Evolutionary conservation across 176 grass and related monocot species (phyloP), one percentile per base, ranked within the genome.

Genomic region (Canna indica): DNA sequence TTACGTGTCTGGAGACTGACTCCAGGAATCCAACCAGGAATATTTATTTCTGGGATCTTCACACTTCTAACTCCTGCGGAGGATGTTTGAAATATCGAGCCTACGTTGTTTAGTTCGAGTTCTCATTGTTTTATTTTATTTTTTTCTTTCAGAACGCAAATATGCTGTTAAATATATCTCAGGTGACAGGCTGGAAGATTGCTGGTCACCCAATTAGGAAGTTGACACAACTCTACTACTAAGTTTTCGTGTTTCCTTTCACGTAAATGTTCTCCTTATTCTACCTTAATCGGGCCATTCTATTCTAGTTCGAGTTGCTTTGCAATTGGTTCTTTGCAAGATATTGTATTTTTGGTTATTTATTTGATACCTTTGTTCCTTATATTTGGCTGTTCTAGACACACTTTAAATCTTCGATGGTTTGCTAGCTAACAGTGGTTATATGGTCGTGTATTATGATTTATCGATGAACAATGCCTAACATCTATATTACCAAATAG

Each of bases 1-100:
- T 52, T 99, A 85, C 45, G 73, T 90, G 22, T 88, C 83, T 77
- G 95, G 81, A 39, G 95, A 82, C 61, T 99, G 77, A 84, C 45
- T 46, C 28, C 18, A 42, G 71, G 28, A 48, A 39, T 4, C 44
- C 42, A 47, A 67, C 47, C 47, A 2, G 47, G 63, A 70, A 73
- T 25, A 73, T 64, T 74, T 73, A 22, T 32, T 64, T 46, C 18
- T 22, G 27, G 77, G 69, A 75, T 73, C 20, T 46, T 64, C 69
- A 48, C 66, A 85, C 68, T 71, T 74, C 41, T 70, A 18, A 60
- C 76, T 70, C 18, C 44, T 53, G 82, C 68, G 73, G 52, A 47
- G 1, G 77, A 36, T 67, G 63, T 79, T 81, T 65, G 50, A 29
- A n/a, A 74, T 47, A 76, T 76, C 14, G 35, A 66, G 63, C 63